Base-by-base conservation (phyloP, 495 filamentous ascomycete genomes). In the Penicillium arizonense region DNA sequence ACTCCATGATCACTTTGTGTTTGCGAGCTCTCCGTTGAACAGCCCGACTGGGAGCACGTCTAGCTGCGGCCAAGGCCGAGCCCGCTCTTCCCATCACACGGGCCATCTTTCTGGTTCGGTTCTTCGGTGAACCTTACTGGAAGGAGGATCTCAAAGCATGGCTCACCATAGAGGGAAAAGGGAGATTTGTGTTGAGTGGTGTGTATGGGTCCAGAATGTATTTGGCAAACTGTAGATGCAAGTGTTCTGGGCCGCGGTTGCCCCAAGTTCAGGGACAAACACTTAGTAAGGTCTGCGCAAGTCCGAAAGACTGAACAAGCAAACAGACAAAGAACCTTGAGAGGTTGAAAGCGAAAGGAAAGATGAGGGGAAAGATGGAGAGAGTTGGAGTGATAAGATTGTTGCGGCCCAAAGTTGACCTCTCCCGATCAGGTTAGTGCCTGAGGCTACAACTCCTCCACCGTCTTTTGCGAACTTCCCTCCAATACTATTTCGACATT, bases 1-100 rank as follows among this genome's bases (percentile, higher is more conserved):
- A 68, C 57, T 86, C 80, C 50, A 84, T 66, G 21, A 86, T 72
- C 18, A 85, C 77, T 53, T 84, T 82, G 59, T 86, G 75, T 64
- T 74, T 82, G 63, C 70, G 72, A 62, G 68, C 52, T 51, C 63
- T 70, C 47, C 63, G 62, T 38, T 66, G 62, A 14, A 61, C 55
- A 10, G 59, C 64, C 41, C 71, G 59, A 47, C 59, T 69, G 10
- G 68, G 68, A 41, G 55, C 62, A 42, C 65, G 70, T 57, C 67
- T 65, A 30, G 28, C 28, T 30, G 28, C 28, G 56, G 59, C 62
- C 43, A 55, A 54, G 30, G 63, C 68, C 55, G 70, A 72, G 35
- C 57, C 62, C 28, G 62, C 52, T 55, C 68, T 70, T 36, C 68
- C 59, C 47, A 63, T 59, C 30, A 77, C 63, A 52, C 75, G 66